Base-by-base conservation (phyloP, 305 asterid genomes). In the Fraxinus greggii region DNA sequence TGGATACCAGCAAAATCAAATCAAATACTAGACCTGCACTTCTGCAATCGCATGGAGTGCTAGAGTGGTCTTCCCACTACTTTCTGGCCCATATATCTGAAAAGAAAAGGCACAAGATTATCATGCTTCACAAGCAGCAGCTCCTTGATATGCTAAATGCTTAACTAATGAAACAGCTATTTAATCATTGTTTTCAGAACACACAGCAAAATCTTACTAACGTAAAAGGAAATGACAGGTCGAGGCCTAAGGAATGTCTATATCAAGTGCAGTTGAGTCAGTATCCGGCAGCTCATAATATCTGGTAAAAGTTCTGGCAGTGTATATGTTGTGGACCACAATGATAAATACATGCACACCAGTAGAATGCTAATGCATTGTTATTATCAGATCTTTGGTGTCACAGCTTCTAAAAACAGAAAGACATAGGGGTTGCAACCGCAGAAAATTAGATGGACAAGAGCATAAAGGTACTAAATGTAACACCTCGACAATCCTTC, bases 21-120 rank as follows among this genome's bases (percentile, higher is more conserved):
- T 70, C 84, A 86, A 91, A 88, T 83, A 92, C 90, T 90, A 86
- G 84, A 97, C 99, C 98, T 94, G 98, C 81, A 94, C 98, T 97
- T 97, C 99, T 77, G 99, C 99, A 88, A 97, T 94, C 79, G 99
- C 99, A 90, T 94, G 99, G 86, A 97, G 94, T 72, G 99, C 99
- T 81, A 97, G 84, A 81, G 99, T 97, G 78, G 99, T 97, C 90
- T 97, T 94, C 76, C 99, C 98, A 88, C 98, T 97, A 90, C 99
- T 97, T 93, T 97, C 99, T 26, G 99, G 99, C 78, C 99, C 99
- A 87, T 97, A 97, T 86, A 97, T 87, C 99, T 97, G 86, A 67
- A 83, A 83, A 81, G 17, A 84, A 67, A 54, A 80, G 54, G 51
- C 70, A 51, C 45, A 72, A 70, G 48, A 78, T 48, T 13, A 35